A percentile compares a stretch with the other conserved stretches of the same genome.
Conservation (phyloP, 352 stramenopile species). For the Phytopythium delawarense region DNA sequence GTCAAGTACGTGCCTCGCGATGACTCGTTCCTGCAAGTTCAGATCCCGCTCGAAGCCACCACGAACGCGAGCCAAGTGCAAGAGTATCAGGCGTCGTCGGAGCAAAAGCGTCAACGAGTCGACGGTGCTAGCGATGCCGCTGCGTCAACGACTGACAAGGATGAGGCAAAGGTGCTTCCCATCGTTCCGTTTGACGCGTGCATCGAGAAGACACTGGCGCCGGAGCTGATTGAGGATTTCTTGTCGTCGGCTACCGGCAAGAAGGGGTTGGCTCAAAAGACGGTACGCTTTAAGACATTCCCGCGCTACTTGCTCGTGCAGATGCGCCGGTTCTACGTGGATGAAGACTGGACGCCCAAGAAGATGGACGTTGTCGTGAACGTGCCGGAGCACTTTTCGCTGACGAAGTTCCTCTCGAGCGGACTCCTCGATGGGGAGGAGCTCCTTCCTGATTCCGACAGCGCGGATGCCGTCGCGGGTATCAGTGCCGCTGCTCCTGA, state of each 20-base stretch:
- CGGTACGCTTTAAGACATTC: slow-evolving; percentile 91
- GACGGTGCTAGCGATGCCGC: background rate
- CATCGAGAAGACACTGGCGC: slow-evolving; percentile 89
- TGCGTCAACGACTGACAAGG: slow-evolving; percentile 17
- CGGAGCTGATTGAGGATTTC: slow-evolving; percentile 92
- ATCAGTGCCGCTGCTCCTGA: background rate
- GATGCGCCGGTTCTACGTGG: slow-evolving; percentile 96
- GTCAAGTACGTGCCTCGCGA: slow-evolving; percentile 87
- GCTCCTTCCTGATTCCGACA: slow-evolving; percentile 73
- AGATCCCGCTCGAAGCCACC: slow-evolving; percentile 85
- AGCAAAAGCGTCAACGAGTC: slow-evolving; percentile 86
- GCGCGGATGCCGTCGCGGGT: background rate
- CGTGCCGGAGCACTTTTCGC: slow-evolving; percentile 89
- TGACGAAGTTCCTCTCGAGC: slow-evolving; percentile 76
- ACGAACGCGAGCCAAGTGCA: slow-evolving; percentile 83
- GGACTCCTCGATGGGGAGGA: slow-evolving; percentile 86
- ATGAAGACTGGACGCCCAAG: slow-evolving; percentile 94
- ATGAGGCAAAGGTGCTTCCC: slow-evolving; percentile 82
- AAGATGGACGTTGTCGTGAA: slow-evolving; percentile 98
- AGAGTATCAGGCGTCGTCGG: slow-evolving; percentile 74
- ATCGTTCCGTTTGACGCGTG: slow-evolving; percentile 93
- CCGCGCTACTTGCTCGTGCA: slow-evolving; percentile 96
- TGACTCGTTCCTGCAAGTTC: slow-evolving; percentile 77
- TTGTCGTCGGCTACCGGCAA: slow-evolving; percentile 67
- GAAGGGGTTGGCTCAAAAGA: slow-evolving; percentile 79